Base-by-base conservation (phyloP, 495 filamentous ascomycete species). In the Neurospora tetraspora region DNA sequence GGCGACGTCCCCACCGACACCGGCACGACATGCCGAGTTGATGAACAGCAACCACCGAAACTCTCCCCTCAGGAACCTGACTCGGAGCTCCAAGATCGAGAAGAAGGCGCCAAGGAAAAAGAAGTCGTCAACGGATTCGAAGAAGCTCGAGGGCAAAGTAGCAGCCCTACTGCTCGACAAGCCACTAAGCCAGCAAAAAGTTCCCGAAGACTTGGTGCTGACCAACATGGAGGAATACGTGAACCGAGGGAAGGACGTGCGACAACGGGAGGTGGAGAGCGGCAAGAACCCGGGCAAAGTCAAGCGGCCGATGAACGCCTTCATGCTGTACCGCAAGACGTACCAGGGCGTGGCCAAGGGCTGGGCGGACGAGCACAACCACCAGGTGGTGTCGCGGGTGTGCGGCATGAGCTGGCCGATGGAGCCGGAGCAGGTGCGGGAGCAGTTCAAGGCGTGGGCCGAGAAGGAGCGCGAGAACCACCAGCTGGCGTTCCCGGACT, bases 271-370 rank as follows among this genome's bases (percentile, higher is more conserved):
- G 76, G 89, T 93, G 18, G 87, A 87, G 71, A 82, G 86, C 74
- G 86, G 89, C 73, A 89, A 90, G 77, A 90, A 92, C 38, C 85
- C 84, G 12, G 92, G 92, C 4, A 93, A 94, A 76, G 86, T 99
- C 71, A 93, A 94, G 74, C 85, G 96, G 40, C 96, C 96, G 1
- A 98, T 98, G 92, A 99, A 99, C 78, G 94, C 94, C 2, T 99
- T 98, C 86, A 98, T 99, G 93, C 86, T 99, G 36, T 99, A 99
- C 80, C 91, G 96, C 10, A 97, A 94, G 69, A 93, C 95, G 6
- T 98, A 92, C 77, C 91, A 95, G 34, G 93, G 95, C 47, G 87
- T 94, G 6, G 91, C 91, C 71, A 98, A 98, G 80, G 81, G 87
- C 47, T 93, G 90, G 88, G 92, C 92, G 73, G 83, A 88, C 10